Evolutionary conservation across 2,329 filamentous ascomycete genomes (phyloP).

Genomic region (Alternaria triticina): DNA sequence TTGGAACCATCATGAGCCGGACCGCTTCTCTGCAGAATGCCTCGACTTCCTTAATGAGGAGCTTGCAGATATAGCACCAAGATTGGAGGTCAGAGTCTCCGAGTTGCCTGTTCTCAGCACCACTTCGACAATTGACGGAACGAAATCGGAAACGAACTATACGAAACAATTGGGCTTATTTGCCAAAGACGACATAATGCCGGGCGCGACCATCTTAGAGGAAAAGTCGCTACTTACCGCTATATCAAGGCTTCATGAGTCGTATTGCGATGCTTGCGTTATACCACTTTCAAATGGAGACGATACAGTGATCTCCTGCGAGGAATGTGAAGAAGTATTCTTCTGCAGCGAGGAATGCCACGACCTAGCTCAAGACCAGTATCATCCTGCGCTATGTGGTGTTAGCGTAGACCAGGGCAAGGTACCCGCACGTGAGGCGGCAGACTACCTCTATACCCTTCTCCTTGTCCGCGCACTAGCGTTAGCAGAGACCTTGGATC

Average conservation of each 20-base stretch:
- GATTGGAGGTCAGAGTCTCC: conserved; percentile 78
- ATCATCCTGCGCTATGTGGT: conserved; percentile 66
- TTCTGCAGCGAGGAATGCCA: conserved; percentile 67
- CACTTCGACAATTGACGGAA: conserved; percentile 32
- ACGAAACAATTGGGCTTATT: conserved; percentile 88
- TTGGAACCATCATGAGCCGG: conserved; percentile 67
- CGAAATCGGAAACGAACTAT: conserved; percentile 60
- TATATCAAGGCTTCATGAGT: conserved; percentile 85
- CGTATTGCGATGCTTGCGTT: conserved; percentile 89
- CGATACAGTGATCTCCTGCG: conserved; percentile 53
- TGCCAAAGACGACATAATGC: conserved; percentile 77
- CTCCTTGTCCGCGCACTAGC: conserved; percentile 65
- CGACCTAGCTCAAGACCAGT: conserved; percentile 60
- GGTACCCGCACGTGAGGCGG: conserved; percentile 62
- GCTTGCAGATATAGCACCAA: conserved; percentile 74
- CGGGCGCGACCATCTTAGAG: conserved; percentile 76
- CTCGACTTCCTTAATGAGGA: conserved; percentile 74
- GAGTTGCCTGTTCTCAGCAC: conserved; percentile 71
- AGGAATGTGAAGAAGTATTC: conserved; percentile 63
- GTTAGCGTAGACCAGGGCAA: conserved; percentile 61
- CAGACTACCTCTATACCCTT: conserved; percentile 66
- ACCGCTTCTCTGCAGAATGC: conserved; percentile 60
- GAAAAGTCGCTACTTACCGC: conserved; percentile 89
- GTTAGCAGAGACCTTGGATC: conserved; percentile 65
- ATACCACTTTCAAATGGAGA: conserved; percentile 65